phyloP scores from a whole-genome alignment of 23 red algal species.

The Gracilaria gracilis region DNA sequence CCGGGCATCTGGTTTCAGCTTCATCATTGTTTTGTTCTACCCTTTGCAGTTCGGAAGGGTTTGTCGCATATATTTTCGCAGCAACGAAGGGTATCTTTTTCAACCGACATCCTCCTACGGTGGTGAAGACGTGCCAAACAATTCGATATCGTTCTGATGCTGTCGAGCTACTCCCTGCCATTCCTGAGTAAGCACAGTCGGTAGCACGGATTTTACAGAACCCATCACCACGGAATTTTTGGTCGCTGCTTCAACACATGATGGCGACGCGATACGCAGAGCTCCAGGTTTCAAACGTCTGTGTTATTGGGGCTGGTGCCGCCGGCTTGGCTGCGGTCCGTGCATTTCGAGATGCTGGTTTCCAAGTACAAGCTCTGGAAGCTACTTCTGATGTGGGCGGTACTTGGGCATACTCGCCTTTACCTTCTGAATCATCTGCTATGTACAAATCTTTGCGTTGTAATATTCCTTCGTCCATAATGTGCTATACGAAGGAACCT shows the following conservation, averaged over 20 bases:
- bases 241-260: not conserved
- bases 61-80: not conserved
- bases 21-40: not conserved
- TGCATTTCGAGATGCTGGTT: slow-evolving; percentile 70
- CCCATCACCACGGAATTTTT: not conserved
- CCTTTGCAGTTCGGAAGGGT: not conserved
- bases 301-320: slow-evolving; percentile 91
- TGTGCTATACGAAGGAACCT: slow-evolving; percentile 70
- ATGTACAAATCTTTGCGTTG: slow-evolving; percentile 81
- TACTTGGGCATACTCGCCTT: slow-evolving; percentile 77
- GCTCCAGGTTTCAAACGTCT: slow-evolving; percentile 44
- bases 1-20: not conserved
- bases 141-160: not conserved
- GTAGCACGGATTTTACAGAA: not conserved
- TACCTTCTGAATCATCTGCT: slow-evolving; percentile 29
- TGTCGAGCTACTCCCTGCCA: not conserved
- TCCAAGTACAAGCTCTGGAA: slow-evolving; percentile 66
- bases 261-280: not conserved
- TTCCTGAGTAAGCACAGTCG: not conserved
- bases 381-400: slow-evolving; percentile 71
- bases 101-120: not conserved
- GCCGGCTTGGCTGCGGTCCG: slow-evolving; percentile 71
- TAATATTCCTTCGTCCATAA: slow-evolving; percentile 85
- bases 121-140: not conserved
- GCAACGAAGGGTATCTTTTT: not conserved